A percentile compares a stretch with the other conserved stretches of the same genome.
Evolutionary conservation across 768 basidiomycete genomes (phyloP).

Genomic region (Suillus discolor): DNA sequence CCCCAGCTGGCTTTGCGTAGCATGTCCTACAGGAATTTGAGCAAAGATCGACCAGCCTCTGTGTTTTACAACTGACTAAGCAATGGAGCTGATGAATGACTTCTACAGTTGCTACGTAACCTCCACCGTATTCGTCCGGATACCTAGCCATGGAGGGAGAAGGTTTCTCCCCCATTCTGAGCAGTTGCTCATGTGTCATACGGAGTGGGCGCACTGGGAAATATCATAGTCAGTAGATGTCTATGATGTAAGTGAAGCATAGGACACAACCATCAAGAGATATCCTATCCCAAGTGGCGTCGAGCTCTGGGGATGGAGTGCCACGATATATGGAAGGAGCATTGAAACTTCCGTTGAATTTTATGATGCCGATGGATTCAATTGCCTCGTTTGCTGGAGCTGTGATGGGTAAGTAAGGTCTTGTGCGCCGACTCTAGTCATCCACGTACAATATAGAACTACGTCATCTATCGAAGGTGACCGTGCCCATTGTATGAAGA

Average conservation of each 20-base stretch:
- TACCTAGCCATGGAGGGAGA: slow-evolving; percentile 9
- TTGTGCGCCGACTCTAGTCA: background rate
- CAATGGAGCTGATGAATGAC: slow-evolving; percentile 16
- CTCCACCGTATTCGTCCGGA: slow-evolving; percentile 16
- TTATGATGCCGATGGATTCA: slow-evolving; percentile 7
- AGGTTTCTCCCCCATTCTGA: slow-evolving; percentile 11
- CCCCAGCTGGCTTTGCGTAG: slow-evolving; percentile 13
- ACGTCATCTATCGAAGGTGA: background rate
- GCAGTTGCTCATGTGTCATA: slow-evolving; percentile 13
- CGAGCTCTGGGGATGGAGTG: slow-evolving; percentile 9
- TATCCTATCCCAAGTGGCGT: slow-evolving; percentile 11
- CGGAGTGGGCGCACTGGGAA: slow-evolving; percentile 11
- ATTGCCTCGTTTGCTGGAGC: slow-evolving; percentile 15
- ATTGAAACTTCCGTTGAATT: slow-evolving; percentile 7
- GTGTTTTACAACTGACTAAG: slow-evolving; percentile 6
- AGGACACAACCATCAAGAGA: background rate
- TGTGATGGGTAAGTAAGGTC: background rate
- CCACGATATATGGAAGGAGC: slow-evolving; percentile 8
- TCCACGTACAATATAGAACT: background rate
- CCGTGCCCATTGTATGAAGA: slow-evolving; percentile 13
- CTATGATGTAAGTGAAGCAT: background rate
- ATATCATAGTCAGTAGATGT: background rate
- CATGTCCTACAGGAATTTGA: slow-evolving; percentile 6
- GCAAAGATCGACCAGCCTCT: background rate
- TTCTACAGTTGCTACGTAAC: slow-evolving; percentile 16